Evolutionary conservation across 139 green algal species (phyloP), one percentile per base, ranked within the genome.

Genomic region (Coccomyxa sp.): DNA sequence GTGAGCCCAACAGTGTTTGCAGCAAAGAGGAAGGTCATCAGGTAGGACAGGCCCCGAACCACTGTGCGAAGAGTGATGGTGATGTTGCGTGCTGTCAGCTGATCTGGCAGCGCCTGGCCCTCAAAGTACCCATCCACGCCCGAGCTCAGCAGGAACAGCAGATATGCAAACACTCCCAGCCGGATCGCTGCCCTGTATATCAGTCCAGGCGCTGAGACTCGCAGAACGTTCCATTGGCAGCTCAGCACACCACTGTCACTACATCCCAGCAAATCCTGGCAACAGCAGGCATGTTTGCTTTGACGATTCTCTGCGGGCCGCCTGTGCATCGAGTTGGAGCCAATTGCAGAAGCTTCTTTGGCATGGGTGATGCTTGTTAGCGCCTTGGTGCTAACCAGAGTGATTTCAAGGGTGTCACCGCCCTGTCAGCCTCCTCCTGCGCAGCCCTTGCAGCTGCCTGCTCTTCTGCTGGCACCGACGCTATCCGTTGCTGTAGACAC

Each of bases 11-110:
- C 54, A 31, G 85, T 64, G 64, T 91, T 91, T 36, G 85, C 87
- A 8, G 80, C 87, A 64, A 89, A 88, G 77, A 91, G 86, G 76
- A 90, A 90, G n/a, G 86, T 90, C 50, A 74, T 39, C 35, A 91
- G 83, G 83, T 91, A 91, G 14, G 82, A 76, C 41, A 90, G 76
- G 0, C 85, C 85, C 33, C 79, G 75, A 0, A 76, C 77, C 27
- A 86, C 77, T 8, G 87, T 90, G 12, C 83, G 79, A n/a, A 91
- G 68, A 41, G 88, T 77, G 39, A 89, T 69, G 10, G 83, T 81
- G 36, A 91, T 83, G 79, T 91, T 90, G 64, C 79, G 75, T 0
- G 83, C 85, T 9, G 85, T 90, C 75, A 83, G 87, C 36, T 87
- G 74, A 37, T 77, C 76, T 9, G 87, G 85, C 37, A 90, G 75